These are phyloP conservation scores for Dalbergia oliveri DNA, from an alignment of 306 rosid genomes.

Conservation along the genomic window DNA sequence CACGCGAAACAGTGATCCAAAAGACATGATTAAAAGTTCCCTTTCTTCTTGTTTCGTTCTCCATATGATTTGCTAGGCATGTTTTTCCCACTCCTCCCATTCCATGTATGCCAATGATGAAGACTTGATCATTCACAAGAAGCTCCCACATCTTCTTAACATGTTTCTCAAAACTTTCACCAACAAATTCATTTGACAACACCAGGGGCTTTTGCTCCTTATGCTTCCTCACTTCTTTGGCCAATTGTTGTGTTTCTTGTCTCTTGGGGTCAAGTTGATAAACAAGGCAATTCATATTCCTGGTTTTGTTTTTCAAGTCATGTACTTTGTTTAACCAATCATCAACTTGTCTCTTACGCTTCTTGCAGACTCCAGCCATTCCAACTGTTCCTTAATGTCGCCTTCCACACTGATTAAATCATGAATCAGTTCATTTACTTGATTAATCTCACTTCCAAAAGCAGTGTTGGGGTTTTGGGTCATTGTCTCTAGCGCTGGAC, in stretches of 20 bases:
- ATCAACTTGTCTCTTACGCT: slow-evolving; percentile 1
- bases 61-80: slow-evolving; percentile 30
- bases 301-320: background rate
- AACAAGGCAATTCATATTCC: too few relatives aligned
- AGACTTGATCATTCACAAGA: background rate
- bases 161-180: background rate
- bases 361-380: slow-evolving; percentile 12
- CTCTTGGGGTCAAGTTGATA: too few relatives aligned
- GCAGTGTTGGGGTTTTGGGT: too few relatives aligned
- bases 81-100: slow-evolving; percentile 44
- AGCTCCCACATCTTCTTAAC: background rate
- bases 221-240: background rate
- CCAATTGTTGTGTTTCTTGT: background rate
- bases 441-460: background rate
- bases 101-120: slow-evolving; percentile 7
- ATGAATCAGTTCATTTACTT: background rate
- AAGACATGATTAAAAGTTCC: slow-evolving; percentile 18
- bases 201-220: background rate
- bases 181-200: slow-evolving; percentile 6
- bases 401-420: background rate
- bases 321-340: background rate
- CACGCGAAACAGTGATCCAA: slow-evolving; percentile 45
- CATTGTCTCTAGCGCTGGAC: too few relatives aligned
- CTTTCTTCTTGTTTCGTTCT: slow-evolving; percentile 11
- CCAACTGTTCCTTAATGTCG: background rate